Conservation (phyloP, 768 basidiomycete genomes). For the Cyclocybe aegerita region DNA sequence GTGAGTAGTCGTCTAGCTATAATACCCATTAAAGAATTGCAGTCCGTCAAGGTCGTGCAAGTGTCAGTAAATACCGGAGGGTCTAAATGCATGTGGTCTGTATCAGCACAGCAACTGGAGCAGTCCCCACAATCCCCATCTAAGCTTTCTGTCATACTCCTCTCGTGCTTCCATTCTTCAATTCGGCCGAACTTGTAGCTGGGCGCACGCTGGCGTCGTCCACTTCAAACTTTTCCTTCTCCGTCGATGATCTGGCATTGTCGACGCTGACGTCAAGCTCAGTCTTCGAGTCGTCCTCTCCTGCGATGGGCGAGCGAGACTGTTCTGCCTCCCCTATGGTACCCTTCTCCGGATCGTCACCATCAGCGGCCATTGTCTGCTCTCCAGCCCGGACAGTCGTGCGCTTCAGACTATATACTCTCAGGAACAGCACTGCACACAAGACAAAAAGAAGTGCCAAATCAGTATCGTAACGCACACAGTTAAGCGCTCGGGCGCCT, state of each 20-base stretch:
- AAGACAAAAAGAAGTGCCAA: background rate
- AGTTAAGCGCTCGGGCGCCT: background rate
- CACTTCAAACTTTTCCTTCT: conserved; percentile 17
- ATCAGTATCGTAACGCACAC: background rate
- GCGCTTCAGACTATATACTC: conserved; percentile 59
- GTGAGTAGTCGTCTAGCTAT: no score
- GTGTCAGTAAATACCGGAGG: no score
- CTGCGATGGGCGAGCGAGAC: conserved; percentile 11
- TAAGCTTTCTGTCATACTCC: background rate
- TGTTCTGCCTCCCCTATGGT: conserved; percentile 20
- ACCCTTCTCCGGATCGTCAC: conserved; percentile 25
- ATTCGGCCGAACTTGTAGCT: conserved; percentile 20
- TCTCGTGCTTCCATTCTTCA: conserved; percentile 8
- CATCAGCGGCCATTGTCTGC: conserved; percentile 25
- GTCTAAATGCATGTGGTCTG: no score
- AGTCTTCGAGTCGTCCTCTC: conserved; percentile 13
- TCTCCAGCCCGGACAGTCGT: conserved; percentile 40
- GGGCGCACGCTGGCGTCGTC: conserved; percentile 19
- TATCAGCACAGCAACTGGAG: no score
- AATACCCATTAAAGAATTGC: no score
- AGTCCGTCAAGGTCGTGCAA: no score
- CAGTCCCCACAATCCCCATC: no score
- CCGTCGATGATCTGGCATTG: conserved; percentile 9
- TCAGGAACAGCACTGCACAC: conserved; percentile 50
- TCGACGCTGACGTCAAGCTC: conserved; percentile 4